phyloP scores from a whole-genome alignment of 345 rosid genomes.

The Melaleuca quinquenervia region DNA sequence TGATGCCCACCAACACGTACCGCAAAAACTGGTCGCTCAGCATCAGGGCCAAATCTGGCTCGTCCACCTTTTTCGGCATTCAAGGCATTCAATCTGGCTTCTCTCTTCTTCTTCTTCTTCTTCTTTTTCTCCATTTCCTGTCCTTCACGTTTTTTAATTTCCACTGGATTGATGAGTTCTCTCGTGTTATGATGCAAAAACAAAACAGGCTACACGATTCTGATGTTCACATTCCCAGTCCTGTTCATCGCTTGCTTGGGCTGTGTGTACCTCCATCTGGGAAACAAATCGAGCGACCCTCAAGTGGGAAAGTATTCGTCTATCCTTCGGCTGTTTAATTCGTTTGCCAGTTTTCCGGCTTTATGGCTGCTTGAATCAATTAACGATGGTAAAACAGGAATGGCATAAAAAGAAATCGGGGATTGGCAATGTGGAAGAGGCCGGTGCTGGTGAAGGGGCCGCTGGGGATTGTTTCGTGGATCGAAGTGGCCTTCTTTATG shows the following conservation, averaged over 20 bases:
- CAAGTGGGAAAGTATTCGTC: conserved; percentile 8
- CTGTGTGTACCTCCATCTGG: conserved; percentile 48
- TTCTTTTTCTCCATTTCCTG: not conserved
- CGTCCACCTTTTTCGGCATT: conserved; percentile 41
- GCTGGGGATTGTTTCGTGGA: conserved; percentile 61
- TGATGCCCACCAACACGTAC: conserved; percentile 54
- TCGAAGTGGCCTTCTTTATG: conserved; percentile 44
- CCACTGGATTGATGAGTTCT: not conserved
- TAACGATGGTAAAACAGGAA: conserved; percentile 1
- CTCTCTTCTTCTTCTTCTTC: not conserved
- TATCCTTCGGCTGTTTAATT: not conserved
- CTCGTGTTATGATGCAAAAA: not conserved
- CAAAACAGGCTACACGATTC: conserved; percentile 28
- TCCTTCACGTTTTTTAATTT: not conserved
- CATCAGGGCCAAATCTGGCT: conserved; percentile 17
- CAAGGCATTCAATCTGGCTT: conserved; percentile 27
- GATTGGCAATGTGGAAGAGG: conserved; percentile 17
- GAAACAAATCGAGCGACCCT: conserved; percentile 9
- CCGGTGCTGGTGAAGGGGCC: conserved; percentile 80
- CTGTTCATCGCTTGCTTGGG: conserved; percentile 47
- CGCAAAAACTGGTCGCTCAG: conserved; percentile 21
- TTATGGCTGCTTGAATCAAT: not conserved
- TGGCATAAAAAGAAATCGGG: not conserved
- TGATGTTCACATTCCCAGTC: conserved; percentile 51
- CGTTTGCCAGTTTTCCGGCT: not conserved